Conservation (phyloP, 225 moss, liverwort and hornwort species). For the Ulota crispa region DNA sequence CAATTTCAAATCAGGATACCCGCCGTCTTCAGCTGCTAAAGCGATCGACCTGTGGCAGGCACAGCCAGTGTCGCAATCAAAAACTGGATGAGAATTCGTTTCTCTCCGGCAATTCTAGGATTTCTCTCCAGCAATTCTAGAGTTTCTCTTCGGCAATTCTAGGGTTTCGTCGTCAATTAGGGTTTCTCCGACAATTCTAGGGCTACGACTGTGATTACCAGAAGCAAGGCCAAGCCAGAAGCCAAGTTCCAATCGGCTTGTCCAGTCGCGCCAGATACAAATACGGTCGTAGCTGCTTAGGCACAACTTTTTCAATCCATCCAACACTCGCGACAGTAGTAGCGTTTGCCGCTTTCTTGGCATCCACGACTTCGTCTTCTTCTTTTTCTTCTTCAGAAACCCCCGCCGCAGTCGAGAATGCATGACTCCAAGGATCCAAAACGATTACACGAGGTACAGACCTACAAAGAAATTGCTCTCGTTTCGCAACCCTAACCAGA, state of each 20-base stretch:
- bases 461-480: neutral
- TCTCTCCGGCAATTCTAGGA: too few relatives aligned
- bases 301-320: constrained; percentile 65
- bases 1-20: constrained; percentile 65
- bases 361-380: constrained; percentile 17
- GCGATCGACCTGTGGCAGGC: constrained; percentile 79
- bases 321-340: neutral
- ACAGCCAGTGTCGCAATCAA: neutral
- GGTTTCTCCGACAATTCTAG: neutral
- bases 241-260: constrained; percentile 94
- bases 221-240: constrained; percentile 95
- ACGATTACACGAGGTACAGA: neutral
- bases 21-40: constrained; percentile 82
- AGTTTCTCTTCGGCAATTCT: neutral
- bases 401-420: constrained; percentile 37
- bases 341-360: constrained; percentile 15
- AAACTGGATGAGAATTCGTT: too few relatives aligned
- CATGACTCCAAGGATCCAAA: constrained; percentile 9
- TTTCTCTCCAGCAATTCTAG: neutral
- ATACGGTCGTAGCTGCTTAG: constrained; percentile 61
- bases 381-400: constrained; percentile 30
- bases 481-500: neutral
- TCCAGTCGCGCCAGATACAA: constrained; percentile 87
- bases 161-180: too few relatives aligned
- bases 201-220: constrained; percentile 51